Evolutionary conservation across 2,329 filamentous ascomycete genomes (phyloP).

Genomic region (Cryphonectria nitschkei): DNA sequence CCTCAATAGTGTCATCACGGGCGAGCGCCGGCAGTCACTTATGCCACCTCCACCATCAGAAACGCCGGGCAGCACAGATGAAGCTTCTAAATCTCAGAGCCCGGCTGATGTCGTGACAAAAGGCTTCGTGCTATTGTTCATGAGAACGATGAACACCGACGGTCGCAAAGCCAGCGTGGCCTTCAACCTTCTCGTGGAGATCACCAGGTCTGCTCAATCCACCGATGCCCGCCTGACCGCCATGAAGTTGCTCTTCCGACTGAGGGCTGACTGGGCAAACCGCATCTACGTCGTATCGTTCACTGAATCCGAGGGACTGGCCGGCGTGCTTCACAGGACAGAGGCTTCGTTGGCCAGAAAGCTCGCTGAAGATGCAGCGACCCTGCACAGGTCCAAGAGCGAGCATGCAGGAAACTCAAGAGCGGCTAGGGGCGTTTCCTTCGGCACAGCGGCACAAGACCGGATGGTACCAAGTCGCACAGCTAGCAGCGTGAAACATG

Average conservation of each 20-base stretch:
- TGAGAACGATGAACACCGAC: constrained; percentile 70
- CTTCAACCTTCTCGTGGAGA: constrained; percentile 66
- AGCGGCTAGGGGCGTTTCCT: constrained; percentile 55
- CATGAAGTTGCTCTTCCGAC: constrained; percentile 78
- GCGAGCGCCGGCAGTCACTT: constrained; percentile 51
- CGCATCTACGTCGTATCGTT: constrained; percentile 72
- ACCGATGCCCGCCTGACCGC: constrained; percentile 72
- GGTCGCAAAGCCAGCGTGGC: constrained; percentile 65
- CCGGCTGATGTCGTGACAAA: constrained; percentile 72
- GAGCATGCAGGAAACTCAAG: constrained; percentile 49
- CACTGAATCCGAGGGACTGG: constrained; percentile 74
- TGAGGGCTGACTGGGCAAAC: constrained; percentile 81
- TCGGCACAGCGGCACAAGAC: constrained; percentile 49
- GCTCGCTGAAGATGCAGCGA: constrained; percentile 55
- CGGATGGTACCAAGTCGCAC: constrained; percentile 47
- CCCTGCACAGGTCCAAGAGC: constrained; percentile 48
- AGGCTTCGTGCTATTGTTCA: constrained; percentile 76
- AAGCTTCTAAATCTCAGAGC: constrained; percentile 48
- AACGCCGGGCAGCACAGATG: constrained; percentile 34
- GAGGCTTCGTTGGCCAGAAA: constrained; percentile 56
- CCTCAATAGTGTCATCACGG: constrained; percentile 54
- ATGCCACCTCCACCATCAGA: constrained; percentile 36
- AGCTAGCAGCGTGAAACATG: constrained; percentile 44
- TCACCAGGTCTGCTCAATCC: constrained; percentile 62
- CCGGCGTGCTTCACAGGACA: constrained; percentile 71